Evolutionary conservation across 75 land plant genomes (phyloP).

Genomic region (Azolla pinnata): DNA sequence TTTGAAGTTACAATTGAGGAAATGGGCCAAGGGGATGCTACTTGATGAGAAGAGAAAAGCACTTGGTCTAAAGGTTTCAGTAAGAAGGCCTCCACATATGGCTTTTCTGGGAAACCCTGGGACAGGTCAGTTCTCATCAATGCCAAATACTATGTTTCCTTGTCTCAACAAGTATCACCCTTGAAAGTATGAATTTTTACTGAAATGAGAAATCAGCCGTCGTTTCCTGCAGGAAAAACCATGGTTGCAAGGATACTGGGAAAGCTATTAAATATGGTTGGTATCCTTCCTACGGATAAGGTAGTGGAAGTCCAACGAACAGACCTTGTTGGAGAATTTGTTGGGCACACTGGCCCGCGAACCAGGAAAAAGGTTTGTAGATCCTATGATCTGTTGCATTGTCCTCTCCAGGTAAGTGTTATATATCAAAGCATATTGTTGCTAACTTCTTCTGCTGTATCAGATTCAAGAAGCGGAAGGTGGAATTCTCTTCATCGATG

Average conservation of each 20-base stretch:
- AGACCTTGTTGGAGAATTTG: conserved; percentile 95
- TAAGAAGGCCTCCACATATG: conserved; percentile 70
- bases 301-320: conserved; percentile 93
- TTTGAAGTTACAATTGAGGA: conserved; percentile 56
- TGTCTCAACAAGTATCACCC: not conserved
- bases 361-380: conserved; percentile 65
- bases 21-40: conserved; percentile 87
- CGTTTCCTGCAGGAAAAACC: conserved; percentile 66
- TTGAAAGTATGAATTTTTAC: not conserved
- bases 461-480: conserved; percentile 84
- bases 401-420: not conserved
- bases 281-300: conserved; percentile 69
- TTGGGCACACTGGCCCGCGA: conserved; percentile 96
- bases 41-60: conserved; percentile 63
- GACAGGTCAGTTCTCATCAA: conserved; percentile 39
- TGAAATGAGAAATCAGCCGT: not conserved
- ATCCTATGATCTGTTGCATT: too few relatives aligned
- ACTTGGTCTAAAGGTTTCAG: conserved; percentile 64
- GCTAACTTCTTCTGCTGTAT: not conserved
- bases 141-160: not conserved
- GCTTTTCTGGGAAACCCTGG: conserved; percentile 88
- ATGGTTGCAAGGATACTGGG: conserved; percentile 88
- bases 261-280: conserved; percentile 74
- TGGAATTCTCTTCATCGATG: conserved; percentile 79
- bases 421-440: too few relatives aligned